Evolutionary conservation across 148 eudicot genomes (phyloP), one percentile per base, ranked within the genome.

Genomic region (Arbutus unedo): DNA sequence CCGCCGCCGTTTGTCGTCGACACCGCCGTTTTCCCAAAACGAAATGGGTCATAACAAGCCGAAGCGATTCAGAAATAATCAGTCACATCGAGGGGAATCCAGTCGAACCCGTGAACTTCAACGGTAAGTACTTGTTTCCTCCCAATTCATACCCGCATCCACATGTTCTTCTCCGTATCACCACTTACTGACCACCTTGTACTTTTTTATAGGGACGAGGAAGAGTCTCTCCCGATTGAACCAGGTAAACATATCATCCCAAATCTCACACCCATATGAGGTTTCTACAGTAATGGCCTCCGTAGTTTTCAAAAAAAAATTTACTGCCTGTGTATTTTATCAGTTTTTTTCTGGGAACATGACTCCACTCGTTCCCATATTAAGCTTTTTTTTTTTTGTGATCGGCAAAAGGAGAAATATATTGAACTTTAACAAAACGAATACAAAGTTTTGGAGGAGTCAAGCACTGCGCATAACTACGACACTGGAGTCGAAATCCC

Each of bases 21-120:
- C 21, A 18, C 4, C 45, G 9, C 13, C 2, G 50, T 54, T 59
- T 21, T 8, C 9, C 56, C 5, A 50, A 41, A 51, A 1, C 13
- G 15, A 72, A 71, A 84, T 94, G 97, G 98, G 98, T 48, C 87
- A 91, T 81, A 90, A 89, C 89, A 93, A 91, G 84, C 90, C 90
- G 38, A 88, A 86, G 80, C 86, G 91, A 62, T 89, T 77, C 87
- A 95, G 87, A 79, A 88, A 86, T 62, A 76, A 85, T 55, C 88
- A 89, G 59, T 82, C 89, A 2, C 91, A 89, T 55, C 89, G 87
- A 13, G 89, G 86, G 19, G 87, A 90, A 83, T 82, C 92, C 56
- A 92, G 93, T 82, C 87, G 90, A 50, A 77, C 86, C 72, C 80
- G 82, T 76, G 86, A 88, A 67, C 85, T 72, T 25, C 81, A 82